Conservation (phyloP, 1,139 yeast species). For the Blastobotrys petasosporus region DNA sequence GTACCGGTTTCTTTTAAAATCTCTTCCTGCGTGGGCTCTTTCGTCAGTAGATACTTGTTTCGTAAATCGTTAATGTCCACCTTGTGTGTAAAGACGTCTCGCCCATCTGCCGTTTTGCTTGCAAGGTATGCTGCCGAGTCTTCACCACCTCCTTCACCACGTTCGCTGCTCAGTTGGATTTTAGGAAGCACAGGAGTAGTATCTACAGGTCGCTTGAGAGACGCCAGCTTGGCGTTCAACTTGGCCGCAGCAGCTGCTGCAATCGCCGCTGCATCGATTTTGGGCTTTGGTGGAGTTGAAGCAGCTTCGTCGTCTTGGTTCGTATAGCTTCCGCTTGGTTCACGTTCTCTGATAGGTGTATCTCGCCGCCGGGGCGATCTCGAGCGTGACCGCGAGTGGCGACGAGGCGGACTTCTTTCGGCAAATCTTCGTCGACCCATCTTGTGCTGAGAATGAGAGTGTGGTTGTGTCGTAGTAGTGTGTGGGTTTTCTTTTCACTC, state of each 20-base stretch:
- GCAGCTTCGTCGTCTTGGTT: slow-evolving; percentile 7
- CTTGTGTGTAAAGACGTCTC: slow-evolving; percentile 20
- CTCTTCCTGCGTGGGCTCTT: slow-evolving; percentile 31
- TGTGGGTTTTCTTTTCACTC: too few species aligned
- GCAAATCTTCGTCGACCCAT: not conserved
- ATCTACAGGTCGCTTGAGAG: not conserved
- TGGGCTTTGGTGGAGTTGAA: slow-evolving; percentile 13
- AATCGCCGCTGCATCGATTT: slow-evolving; percentile 26
- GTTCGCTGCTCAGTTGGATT: not conserved
- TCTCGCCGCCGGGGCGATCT: not conserved
- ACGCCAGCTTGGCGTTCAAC: slow-evolving; percentile 29
- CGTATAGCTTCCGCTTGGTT: not conserved
- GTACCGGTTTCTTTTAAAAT: slow-evolving; percentile 33
- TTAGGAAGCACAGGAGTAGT: not conserved
- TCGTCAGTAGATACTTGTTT: slow-evolving; percentile 36
- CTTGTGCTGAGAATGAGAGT: not conserved
- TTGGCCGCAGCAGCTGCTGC: slow-evolving; percentile 35
- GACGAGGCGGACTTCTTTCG: not conserved
- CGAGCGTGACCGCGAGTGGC: not conserved
- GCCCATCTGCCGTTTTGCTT: slow-evolving; percentile 1
- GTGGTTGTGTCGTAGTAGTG: too few species aligned
- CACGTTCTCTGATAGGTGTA: not conserved
- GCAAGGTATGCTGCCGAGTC: slow-evolving; percentile 9
- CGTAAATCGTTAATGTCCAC: slow-evolving; percentile 37
- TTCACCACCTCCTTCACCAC: not conserved